Evolutionary conservation across 768 basidiomycete species (phyloP), one percentile per base, ranked within the genome.

Genomic region (Tylopilus cervinicoccineus): DNA sequence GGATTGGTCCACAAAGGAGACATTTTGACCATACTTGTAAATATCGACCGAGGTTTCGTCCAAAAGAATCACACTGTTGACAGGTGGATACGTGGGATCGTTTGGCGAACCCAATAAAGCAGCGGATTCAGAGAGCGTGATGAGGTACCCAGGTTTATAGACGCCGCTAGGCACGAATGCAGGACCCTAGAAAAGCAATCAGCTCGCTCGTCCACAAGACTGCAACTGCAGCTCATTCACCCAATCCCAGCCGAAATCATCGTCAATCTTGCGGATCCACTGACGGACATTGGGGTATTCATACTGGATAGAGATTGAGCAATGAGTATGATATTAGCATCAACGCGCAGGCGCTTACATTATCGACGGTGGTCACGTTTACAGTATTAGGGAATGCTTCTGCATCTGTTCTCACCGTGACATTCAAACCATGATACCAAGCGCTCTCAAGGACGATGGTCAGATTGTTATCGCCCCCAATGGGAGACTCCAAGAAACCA

Each of bases 181-280:
- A 32, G 78, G 79, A 16, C 75, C 78, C 79, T 79, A 43, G 36
- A 22, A 10, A 24, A 45, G 29, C 38, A 38, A 41, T 34, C 22
- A 37, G 48, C n/a, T 24, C 4, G 20, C 0, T 17, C 29, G 5
- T 13, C 14, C 33, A n/a, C 5, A 5, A 32, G 23, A 50, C 26
- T 24, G 37, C 8, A 41, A 48, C 24, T 17, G 9, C 24, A 4
- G 27, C 20, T 22, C 19, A 4, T 47, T 22, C 48, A 79, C 76
- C 79, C 78, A 81, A 61, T 82, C 79, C 79, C 79, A 83, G 1
- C 81, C 80, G 51, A 80, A 82, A 56, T 83, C 79, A 4, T 72
- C 74, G 27, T 73, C 66, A 3, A 71, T 68, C 57, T 83, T 80
- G 1, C 79, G 72, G 23, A 79, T 67, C 63, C 70, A 80, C 24